phyloP scores from a whole-genome alignment of 768 basidiomycete species.

The Hirschioporus abietinus region DNA sequence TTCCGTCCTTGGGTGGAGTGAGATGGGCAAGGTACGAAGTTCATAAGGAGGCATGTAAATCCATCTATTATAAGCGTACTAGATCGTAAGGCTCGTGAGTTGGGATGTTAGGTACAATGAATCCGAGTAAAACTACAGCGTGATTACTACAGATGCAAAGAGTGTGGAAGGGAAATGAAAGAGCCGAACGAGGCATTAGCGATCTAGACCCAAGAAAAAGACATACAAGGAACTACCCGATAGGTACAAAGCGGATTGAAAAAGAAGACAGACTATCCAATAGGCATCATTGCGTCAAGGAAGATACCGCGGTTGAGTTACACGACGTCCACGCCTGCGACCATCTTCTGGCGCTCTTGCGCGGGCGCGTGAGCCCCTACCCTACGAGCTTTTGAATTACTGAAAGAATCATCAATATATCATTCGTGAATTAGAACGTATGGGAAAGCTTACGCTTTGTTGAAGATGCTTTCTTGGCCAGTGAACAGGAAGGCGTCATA shows the following conservation, averaged over 20 bases:
- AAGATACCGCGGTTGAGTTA: background rate
- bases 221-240: background rate
- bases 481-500: conserved; percentile 58
- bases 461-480: conserved; percentile 49
- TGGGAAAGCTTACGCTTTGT: conserved; percentile 40
- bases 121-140: background rate
- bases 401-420: background rate
- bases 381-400: background rate
- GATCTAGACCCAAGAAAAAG: background rate
- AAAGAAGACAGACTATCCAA: background rate
- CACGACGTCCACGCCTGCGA: background rate
- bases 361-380: background rate
- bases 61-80: background rate
- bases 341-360: conserved; percentile 3
- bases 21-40: conserved; percentile 13
- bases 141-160: background rate
- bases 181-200: background rate
- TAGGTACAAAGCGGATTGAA: background rate
- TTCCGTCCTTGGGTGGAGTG: conserved; percentile 54
- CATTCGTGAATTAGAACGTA: background rate
- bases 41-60: background rate
- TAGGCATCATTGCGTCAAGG: background rate
- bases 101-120: background rate
- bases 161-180: background rate
- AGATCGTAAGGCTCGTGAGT: background rate